Base-by-base conservation (phyloP, 257 asterid genomes). In the Agastache rugosa region DNA sequence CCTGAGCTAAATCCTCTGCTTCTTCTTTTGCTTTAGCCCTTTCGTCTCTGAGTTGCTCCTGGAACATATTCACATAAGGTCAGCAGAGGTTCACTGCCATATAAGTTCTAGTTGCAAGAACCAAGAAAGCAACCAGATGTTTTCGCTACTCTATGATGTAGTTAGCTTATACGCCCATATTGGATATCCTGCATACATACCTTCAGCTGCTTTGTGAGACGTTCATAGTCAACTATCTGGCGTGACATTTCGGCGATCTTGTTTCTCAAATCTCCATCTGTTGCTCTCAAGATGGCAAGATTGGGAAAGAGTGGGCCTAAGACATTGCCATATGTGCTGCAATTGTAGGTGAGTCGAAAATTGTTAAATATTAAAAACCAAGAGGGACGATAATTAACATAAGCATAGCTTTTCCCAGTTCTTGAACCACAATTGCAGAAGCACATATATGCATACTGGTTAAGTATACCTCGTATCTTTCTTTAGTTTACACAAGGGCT, bases 1-100 rank as follows among this genome's bases (percentile, higher is more conserved):
- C 98, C 80, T 94, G 98, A 63, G 92, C 90, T 68, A 94, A 83
- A 77, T 94, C 98, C 73, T 92, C 98, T 15, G 93, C 92, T 83
- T 90, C 97, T 84, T 94, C 98, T 80, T 87, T 92, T n/a, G 95
- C 90, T 75, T 87, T 94, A 77, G 82, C 41, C 78, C 77, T 92
- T 81, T 88, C 93, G 59, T 59, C 85, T 81, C 85, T 85, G 63
- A 90, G 68, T 71, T 92, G 90, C 73, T 84, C 96, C 97, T 93
- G 81, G 60, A 75, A 80, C 79, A 75, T 71, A 75, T 61, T 27
- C 74, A 48, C 42, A 67, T 58, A 50, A 60, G 48, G 60, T 69
- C 45, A 37, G 48, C 53, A 50, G 47, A 37, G 16, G 16, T 37
- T 17, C 61, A 35, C 61, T 35, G 29, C 59, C 27, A 58, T 39